These are phyloP conservation scores for Dichotomopilus funicola DNA, from an alignment of 2,329 filamentous ascomycete genomes.

Conservation along the genomic window DNA sequence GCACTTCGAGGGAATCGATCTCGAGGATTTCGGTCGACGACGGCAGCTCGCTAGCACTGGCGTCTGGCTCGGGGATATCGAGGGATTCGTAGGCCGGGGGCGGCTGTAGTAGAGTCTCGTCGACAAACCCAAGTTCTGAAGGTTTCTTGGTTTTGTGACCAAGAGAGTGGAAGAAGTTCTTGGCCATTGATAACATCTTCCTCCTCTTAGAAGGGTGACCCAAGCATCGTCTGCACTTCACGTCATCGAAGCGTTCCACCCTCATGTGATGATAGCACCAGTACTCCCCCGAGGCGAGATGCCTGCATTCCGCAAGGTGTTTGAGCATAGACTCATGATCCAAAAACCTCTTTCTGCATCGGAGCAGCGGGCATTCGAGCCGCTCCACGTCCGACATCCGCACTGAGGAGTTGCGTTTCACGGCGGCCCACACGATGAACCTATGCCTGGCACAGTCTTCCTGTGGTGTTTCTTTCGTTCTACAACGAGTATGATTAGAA, in stretches of 20 bases:
- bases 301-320: slow-evolving; percentile 43
- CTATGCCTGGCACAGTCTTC: slow-evolving; percentile 47
- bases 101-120: slow-evolving; percentile 30
- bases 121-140: slow-evolving; percentile 25
- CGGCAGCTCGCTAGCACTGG: slow-evolving; percentile 36
- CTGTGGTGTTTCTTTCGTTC: slow-evolving; percentile 38
- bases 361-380: slow-evolving; percentile 46
- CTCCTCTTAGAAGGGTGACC: slow-evolving; percentile 46
- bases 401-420: slow-evolving; percentile 45
- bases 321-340: slow-evolving; percentile 49
- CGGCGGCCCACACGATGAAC: slow-evolving; percentile 52
- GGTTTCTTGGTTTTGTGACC: slow-evolving; percentile 42
- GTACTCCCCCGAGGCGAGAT: slow-evolving; percentile 46
- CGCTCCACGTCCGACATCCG: slow-evolving; percentile 43
- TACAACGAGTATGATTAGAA: slow-evolving; percentile 24
- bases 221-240: slow-evolving; percentile 43
- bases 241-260: slow-evolving; percentile 47
- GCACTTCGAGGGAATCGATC: slow-evolving; percentile 43
- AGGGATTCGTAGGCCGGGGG: slow-evolving; percentile 44
- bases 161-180: slow-evolving; percentile 47
- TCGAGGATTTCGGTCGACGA: slow-evolving; percentile 47
- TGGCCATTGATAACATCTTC: slow-evolving; percentile 47
- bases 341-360: slow-evolving; percentile 43
- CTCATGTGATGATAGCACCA: slow-evolving; percentile 50
- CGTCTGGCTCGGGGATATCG: slow-evolving; percentile 22